A percentile compares a stretch with the other conserved stretches of the same genome.
Conservation (phyloP, 2,329 filamentous ascomycete species). For the Boeremia exigua region DNA sequence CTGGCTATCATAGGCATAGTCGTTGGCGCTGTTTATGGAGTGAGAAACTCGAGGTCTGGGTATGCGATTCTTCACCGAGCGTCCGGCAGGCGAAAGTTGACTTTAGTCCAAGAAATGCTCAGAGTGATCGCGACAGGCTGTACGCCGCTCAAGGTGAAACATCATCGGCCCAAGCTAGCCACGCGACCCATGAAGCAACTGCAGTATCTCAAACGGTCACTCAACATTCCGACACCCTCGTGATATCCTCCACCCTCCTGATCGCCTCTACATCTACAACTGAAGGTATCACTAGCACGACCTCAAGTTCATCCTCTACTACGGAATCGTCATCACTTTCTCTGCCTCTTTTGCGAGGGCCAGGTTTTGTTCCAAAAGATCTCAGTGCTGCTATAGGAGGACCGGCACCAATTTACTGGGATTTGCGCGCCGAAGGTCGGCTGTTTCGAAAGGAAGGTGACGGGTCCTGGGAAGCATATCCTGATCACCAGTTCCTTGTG, state of each 20-base stretch:
- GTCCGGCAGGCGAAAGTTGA: neutral
- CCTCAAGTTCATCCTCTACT: neutral
- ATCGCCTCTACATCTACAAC: neutral
- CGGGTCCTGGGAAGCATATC: neutral
- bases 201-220: neutral
- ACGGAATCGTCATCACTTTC: neutral
- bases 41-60: neutral
- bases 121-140: neutral
- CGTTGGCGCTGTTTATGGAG: neutral
- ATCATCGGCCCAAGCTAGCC: neutral
- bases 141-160: neutral
- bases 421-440: neutral
- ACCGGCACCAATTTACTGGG: neutral
- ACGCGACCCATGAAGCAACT: neutral
- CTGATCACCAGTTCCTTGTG: neutral
- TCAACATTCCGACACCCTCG: neutral
- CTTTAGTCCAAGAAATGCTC: neutral
- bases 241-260: too few relatives aligned
- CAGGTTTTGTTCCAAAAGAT: neutral
- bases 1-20: neutral
- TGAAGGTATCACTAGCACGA: neutral
- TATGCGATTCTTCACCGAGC: neutral
- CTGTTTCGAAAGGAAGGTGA: neutral
- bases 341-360: neutral
- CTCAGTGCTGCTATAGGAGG: neutral